phyloP scores from a whole-genome alignment of 176 grass and related monocot genomes.

The Themeda triandra region DNA sequence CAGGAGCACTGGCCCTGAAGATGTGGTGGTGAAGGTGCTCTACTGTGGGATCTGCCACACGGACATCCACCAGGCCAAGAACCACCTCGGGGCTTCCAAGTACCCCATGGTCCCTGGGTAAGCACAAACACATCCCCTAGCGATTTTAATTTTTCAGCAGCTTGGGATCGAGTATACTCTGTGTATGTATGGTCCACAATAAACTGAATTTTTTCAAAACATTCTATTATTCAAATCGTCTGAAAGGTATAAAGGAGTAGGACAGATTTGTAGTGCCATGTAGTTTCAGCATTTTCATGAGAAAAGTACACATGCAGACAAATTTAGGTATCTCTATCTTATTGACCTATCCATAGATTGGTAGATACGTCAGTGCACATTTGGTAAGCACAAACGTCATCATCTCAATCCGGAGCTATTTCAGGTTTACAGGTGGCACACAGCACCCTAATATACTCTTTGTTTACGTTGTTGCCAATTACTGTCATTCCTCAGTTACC shows the following conservation, averaged over 20 bases:
- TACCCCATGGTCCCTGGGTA: constrained; percentile 99
- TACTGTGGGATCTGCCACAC: constrained; percentile 96
- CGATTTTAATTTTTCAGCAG: background rate
- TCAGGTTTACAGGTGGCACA: background rate
- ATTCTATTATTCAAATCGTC: background rate
- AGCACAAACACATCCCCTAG: background rate
- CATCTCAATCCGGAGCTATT: background rate
- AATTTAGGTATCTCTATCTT: background rate
- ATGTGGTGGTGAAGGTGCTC: constrained; percentile 83
- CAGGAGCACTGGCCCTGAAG: constrained; percentile 75
- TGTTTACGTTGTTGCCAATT: background rate
- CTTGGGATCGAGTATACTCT: background rate
- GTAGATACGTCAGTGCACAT: background rate
- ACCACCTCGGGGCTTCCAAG: constrained; percentile 82
- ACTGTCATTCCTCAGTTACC: background rate
- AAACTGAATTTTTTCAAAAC: background rate
- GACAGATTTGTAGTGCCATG: background rate
- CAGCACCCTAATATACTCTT: background rate
- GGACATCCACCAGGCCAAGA: constrained; percentile 88
- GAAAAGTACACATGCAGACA: background rate
- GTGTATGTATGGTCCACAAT: background rate
- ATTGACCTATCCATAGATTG: background rate
- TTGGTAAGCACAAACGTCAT: too few relatives aligned
- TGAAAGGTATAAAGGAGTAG: background rate
- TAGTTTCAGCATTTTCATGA: background rate